Base-by-base conservation (phyloP, 1,139 yeast species). In the Scheffersomyces lignicola region DNA sequence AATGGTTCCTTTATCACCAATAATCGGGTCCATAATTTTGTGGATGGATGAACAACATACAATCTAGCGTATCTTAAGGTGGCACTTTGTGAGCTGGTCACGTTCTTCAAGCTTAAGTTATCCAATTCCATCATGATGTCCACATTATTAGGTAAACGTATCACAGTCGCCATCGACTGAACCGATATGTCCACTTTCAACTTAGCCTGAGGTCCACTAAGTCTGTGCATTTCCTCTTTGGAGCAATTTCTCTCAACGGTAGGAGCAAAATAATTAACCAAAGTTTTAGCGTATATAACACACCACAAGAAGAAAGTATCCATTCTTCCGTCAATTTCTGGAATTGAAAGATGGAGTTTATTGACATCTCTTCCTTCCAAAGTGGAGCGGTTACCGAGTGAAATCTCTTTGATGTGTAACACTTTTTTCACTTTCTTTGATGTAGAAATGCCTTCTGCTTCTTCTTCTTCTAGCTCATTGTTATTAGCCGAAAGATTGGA, bases 31-130 rank as follows among this genome's bases (percentile, higher is more conserved):
- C 77, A 71, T 12, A 67, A 52, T 18, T 65, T 63, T 4, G 80
- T 72, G 2, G 69, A 62, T 0, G 86, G 85, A 36, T 78, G 81
- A 10, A 66, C 59, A 7, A 78, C 77, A 47, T 74, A 80, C 32
- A 78, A 52, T 28, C 83, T 56, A 18, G 66, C 51, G 34, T 62
- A 66, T 30, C 60, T 59, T 14, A 74, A 56, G 12, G 54, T 51
- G 6, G 66, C 44, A 4, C 53, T 39, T 24, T 56, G 67, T 21
- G 61, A 48, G 3, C 49, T 56, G 18, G 62, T 49, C 2, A 58
- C 54, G 33, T 65, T 60, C 14, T 52, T 43, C 13, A 69, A 43
- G 8, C 51, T 49, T 7, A 76, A 48, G 2, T 59, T 50, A 40
- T 72, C 76, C 4, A 74, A 38, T 46, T 79, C 85, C 22, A 78